Evolutionary conservation across 495 filamentous ascomycete species (phyloP), one percentile per base, ranked within the genome.

Genomic region (Penicillium canariense): DNA sequence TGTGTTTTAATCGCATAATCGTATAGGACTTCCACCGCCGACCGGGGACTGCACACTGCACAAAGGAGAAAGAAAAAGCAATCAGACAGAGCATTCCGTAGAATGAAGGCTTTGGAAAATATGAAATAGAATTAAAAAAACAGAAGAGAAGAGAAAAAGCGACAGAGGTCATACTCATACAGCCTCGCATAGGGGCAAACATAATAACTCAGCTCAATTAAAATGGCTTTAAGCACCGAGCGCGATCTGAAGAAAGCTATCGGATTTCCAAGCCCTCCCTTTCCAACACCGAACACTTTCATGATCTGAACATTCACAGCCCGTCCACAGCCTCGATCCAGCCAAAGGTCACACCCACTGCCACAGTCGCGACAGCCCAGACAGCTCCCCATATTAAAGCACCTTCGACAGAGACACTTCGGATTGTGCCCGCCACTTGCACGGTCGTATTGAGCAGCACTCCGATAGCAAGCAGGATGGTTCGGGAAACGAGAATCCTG

Each of bases 351-450:
- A 77, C 58, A 1, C 87, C 87, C 4, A 83, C 81, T 31, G 83
- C 59, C 51, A 80, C 56, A 0, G 80, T 78, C 1, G 86, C 85
- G 12, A 79, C 51, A 36, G 80, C 81, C 89, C 89, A 96, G 12
- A 91, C 72, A 11, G 72, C 72, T 2, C 87, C 84, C 77, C 87
- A 96, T 0, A 79, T 84, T 10, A 69, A 72, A 0, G 89, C 87
- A 23, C 91, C 91, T 6, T 73, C 65, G 2, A 82, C 58, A 57
- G 89, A 86, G 8, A 87, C 81, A 15, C 88, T 84, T n/a, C 79
- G 73, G 20, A 95, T 65, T 0, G 79, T 85, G 25, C 81, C 68
- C 20, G 77, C 79, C 1, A 83, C 78, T 58, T 85, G 83, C 27
- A 91, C 64, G 47, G 82, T 80, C 1, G 89, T 91, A 56, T 88